These are phyloP conservation scores for Plasmodium gallinaceum DNA, from an alignment of 169 alveolate species.

Conservation along the genomic window DNA sequence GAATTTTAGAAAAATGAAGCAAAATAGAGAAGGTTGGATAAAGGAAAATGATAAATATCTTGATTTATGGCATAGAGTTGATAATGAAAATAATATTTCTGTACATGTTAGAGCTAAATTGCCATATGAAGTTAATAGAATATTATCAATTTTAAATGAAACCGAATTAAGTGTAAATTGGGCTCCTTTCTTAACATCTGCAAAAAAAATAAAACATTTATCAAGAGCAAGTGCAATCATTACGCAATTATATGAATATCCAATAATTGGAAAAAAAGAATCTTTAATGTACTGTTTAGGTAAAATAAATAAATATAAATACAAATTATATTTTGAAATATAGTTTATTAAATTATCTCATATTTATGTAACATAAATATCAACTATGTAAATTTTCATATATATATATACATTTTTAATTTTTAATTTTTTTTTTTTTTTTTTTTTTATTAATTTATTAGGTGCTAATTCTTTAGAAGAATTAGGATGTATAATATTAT, in stretches of 20 bases:
- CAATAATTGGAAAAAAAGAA: constrained; percentile 81
- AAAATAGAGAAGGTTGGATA: constrained; percentile 78
- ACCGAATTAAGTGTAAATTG: constrained; percentile 81
- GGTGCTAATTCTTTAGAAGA: constrained; percentile 83
- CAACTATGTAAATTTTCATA: background rate
- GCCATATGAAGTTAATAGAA: constrained; percentile 76
- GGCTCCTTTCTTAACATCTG: constrained; percentile 83
- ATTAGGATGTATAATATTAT: constrained; percentile 81
- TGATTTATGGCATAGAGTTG: constrained; percentile 81
- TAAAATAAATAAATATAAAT: constrained; percentile 2
- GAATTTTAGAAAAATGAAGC: constrained; percentile 77
- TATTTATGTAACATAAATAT: background rate
- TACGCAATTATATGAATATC: constrained; percentile 81
- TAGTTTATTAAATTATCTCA: background rate
- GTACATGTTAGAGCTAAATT: constrained; percentile 81
- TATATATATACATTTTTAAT: background rate
- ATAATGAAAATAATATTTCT: constrained; percentile 78
- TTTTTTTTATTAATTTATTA: background rate
- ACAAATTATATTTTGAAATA: background rate
- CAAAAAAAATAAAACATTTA: constrained; percentile 63
- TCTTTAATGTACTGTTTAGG: constrained; percentile 80
- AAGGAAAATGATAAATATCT: constrained; percentile 76
- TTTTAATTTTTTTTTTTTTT: background rate
- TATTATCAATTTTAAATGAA: constrained; percentile 79
- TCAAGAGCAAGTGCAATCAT: constrained; percentile 79